These are phyloP conservation scores for Filobasidium uniguttulatum DNA, from an alignment of 1,284 basidiomycete species.

Conservation along the genomic window DNA sequence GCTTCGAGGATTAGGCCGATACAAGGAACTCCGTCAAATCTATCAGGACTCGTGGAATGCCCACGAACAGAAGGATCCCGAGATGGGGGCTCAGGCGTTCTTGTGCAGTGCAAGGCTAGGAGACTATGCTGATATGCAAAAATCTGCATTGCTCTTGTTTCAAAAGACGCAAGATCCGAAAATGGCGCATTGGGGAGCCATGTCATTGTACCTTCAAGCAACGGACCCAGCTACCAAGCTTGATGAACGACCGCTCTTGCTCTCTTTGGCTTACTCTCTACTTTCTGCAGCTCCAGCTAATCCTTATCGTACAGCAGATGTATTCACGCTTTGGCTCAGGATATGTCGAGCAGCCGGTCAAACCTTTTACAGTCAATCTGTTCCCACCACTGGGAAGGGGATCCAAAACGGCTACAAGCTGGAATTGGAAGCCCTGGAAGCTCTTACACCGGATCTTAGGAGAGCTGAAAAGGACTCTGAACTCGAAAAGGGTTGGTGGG, in stretches of 20 bases:
- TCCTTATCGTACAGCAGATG: conserved; percentile 9
- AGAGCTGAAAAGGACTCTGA: conserved; percentile 1
- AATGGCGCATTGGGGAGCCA: conserved; percentile 11
- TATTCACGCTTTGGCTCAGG: conserved; percentile 8
- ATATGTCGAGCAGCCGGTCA: conserved; percentile 8
- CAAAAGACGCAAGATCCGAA: conserved; percentile 6
- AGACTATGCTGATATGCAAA: not conserved
- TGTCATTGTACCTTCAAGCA: conserved; percentile 12
- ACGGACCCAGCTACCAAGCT: conserved; percentile 1
- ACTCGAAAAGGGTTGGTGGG: conserved; percentile 1
- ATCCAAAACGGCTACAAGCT: conserved; percentile 1
- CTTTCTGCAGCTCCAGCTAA: conserved; percentile 4
- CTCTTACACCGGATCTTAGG: conserved; percentile 11
- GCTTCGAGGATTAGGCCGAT: not conserved
- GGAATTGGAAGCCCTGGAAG: conserved; percentile 4
- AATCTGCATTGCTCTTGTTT: conserved; percentile 2
- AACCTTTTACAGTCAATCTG: not conserved
- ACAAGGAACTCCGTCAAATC: not conserved
- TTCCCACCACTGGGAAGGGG: not conserved
- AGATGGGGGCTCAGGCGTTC: conserved; percentile 2
- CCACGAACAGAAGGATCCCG: not conserved
- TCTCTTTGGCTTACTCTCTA: conserved; percentile 3
- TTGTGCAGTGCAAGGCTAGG: not conserved
- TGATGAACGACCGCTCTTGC: conserved; percentile 1
- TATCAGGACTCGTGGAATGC: conserved; percentile 1